A percentile compares a stretch with the other conserved stretches of the same genome.
These are phyloP conservation scores for Jacaranda copaia DNA, from an alignment of 257 asterid genomes.

Conservation along the genomic window DNA sequence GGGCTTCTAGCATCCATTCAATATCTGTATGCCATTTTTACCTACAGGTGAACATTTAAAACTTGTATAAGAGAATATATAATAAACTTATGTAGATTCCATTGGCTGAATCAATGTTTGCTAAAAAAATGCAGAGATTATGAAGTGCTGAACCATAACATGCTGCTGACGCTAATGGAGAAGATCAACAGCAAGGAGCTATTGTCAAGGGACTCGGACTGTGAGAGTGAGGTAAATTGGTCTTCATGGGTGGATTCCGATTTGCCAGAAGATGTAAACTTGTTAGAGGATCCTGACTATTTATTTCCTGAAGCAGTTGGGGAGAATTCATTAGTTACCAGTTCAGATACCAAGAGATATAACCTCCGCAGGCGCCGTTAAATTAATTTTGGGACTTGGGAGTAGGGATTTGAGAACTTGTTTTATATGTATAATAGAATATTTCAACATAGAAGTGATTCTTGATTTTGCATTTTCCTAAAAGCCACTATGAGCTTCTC, in stretches of 20 bases:
- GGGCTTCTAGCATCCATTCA: slow-evolving; percentile 54
- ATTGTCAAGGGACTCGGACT: slow-evolving; percentile 48
- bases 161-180: slow-evolving; percentile 62
- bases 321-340: slow-evolving; percentile 48
- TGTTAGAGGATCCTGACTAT: slow-evolving; percentile 68
- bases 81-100: not conserved
- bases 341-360: slow-evolving; percentile 54
- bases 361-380: slow-evolving; percentile 58
- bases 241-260: slow-evolving; percentile 67
- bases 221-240: slow-evolving; percentile 75
- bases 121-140: slow-evolving; percentile 61
- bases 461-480: too few species aligned
- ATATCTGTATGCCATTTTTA: slow-evolving; percentile 69
- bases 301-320: slow-evolving; percentile 52
- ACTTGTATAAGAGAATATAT: not conserved
- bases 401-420: too few species aligned
- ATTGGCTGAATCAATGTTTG: slow-evolving; percentile 18
- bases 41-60: slow-evolving; percentile 60
- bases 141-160: slow-evolving; percentile 71
- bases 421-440: too few species aligned
- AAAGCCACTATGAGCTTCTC: too few species aligned
- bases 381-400: not conserved
- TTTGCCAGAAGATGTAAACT: slow-evolving; percentile 62
- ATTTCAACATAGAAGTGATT: too few species aligned
- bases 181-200: slow-evolving; percentile 55